Evolutionary conservation across 2,329 filamentous ascomycete species (phyloP).

Genomic region (Setomelanomma holmii): DNA sequence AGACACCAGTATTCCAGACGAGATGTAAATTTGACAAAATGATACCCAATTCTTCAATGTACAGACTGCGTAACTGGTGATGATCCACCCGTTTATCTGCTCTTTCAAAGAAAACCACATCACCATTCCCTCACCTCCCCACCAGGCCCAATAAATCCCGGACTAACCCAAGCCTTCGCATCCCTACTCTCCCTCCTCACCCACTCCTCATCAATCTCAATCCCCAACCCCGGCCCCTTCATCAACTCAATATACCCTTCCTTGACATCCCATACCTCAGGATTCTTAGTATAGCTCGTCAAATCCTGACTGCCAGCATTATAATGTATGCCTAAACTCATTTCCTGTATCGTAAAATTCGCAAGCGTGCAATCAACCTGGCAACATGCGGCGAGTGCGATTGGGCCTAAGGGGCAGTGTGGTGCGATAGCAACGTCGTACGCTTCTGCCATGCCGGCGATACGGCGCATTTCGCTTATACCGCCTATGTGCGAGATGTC

Average conservation of each 20-base stretch:
- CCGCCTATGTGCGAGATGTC: conserved; percentile 76
- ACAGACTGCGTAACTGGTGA: too few species aligned
- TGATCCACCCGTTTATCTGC: neutral
- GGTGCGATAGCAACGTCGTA: conserved; percentile 78
- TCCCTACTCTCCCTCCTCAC: conserved; percentile 64
- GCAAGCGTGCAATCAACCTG: conserved; percentile 67
- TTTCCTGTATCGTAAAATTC: conserved; percentile 77
- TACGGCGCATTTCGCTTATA: conserved; percentile 73
- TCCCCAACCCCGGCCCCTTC: conserved; percentile 42
- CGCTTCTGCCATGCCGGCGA: conserved; percentile 74
- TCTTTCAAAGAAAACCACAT: neutral
- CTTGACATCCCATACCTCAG: conserved; percentile 70
- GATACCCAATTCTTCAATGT: neutral
- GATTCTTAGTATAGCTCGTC: conserved; percentile 70
- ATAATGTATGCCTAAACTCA: conserved; percentile 82
- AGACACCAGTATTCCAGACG: too few species aligned
- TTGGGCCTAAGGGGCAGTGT: conserved; percentile 75
- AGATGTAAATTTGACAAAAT: neutral
- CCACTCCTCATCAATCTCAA: conserved; percentile 38
- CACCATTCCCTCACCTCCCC: conserved; percentile 22
- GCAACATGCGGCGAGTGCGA: conserved; percentile 74
- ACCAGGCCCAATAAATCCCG: conserved; percentile 69
- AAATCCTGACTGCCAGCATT: conserved; percentile 58
- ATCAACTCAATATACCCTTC: conserved; percentile 70
- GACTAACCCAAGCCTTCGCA: conserved; percentile 49